Evolutionary conservation across 768 basidiomycete species (phyloP), one percentile per base, ranked within the genome.

Genomic region (Daedaleopsis nitida): DNA sequence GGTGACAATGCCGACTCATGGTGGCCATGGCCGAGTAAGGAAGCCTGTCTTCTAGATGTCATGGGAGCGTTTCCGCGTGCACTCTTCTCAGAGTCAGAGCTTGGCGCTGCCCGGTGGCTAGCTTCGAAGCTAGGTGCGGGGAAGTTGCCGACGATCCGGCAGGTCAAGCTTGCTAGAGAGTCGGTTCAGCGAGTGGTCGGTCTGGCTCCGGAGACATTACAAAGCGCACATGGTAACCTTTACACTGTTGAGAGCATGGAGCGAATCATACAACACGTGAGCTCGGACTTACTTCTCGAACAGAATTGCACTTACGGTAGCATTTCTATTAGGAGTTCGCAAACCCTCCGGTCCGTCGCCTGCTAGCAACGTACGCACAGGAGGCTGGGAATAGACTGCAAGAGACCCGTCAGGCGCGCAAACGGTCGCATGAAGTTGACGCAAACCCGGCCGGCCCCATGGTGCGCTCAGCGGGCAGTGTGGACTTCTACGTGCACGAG

Each of bases 311-410:
- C n/a, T n/a, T n/a, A n/a, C n/a, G n/a, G n/a, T n/a, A n/a, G n/a
- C n/a, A n/a, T n/a, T n/a, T n/a, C n/a, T n/a, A n/a, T n/a, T 24
- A 67, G 64, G 66, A 67, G 38, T 37, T 65, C n/a, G 60, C 66
- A 9, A 67, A 67, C 37, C 66, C 66, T 0, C 24, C 62, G 8
- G 52, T 62, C 7, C 57, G 60, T 3, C 34, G 17, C 11, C 38
- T 38, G 12, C n/a, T 67, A 11, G 35, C 54, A 3, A 19, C 53
- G 10, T 65, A 59, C 48, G 27, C 60, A 1, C 60, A 62, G 43
- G 64, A 65, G 16, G 42, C 48, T n/a, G 61, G 44, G 4, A 37
- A 27, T 5, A 21, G 19, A 2, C 23, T 54, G 21, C 39, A 11
- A 1, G 9, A 12, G 5, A 54, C n/a, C 16, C 39, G 13, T 11